A percentile compares a stretch with the other conserved stretches of the same genome.
Evolutionary conservation across 1,284 basidiomycete species (phyloP).

Genomic region (Rhodotorula sp.): DNA sequence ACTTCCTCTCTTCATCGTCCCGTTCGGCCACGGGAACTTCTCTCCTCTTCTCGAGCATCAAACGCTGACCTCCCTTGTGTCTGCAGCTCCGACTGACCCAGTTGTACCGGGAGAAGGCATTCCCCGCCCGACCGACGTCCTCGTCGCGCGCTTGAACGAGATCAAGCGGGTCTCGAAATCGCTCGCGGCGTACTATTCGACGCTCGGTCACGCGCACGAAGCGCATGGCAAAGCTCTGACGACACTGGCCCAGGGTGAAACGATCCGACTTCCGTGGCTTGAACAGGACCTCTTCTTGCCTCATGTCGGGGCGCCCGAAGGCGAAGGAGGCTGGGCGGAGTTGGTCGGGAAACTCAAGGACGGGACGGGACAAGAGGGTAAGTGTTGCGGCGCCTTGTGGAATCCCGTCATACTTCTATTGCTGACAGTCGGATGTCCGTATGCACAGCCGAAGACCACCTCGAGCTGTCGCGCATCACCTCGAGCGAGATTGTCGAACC

Average conservation of each 20-base stretch:
- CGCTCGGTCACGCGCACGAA: not conserved
- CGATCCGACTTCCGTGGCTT: slow-evolving; percentile 2
- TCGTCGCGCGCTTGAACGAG: slow-evolving; percentile 31
- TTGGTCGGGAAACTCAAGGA: slow-evolving; percentile 3
- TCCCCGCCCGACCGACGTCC: slow-evolving; percentile 21
- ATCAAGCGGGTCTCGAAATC: slow-evolving; percentile 36
- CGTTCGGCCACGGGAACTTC: no score
- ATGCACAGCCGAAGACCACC: slow-evolving; percentile 12
- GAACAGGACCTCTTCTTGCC: slow-evolving; percentile 7
- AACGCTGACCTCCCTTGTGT: not conserved
- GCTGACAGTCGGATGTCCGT: not conserved
- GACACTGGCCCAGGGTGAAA: not conserved
- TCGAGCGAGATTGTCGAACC: slow-evolving; percentile 19
- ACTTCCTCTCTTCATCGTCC: no score
- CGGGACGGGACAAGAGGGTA: slow-evolving; percentile 5
- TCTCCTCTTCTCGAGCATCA: not conserved
- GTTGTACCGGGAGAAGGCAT: slow-evolving; percentile 3
- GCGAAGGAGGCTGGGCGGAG: not conserved
- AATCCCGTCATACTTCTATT: not conserved
- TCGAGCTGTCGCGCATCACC: slow-evolving; percentile 9
- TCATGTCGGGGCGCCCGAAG: not conserved
- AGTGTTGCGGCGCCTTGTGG: not conserved
- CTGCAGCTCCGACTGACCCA: slow-evolving; percentile 14
- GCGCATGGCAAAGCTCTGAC: not conserved
- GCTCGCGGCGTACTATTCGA: slow-evolving; percentile 24